Percentiles rank a stretch among this genome's conserved stretches.
Evolutionary conservation across 169 alveolate genomes (phyloP).

Genomic region (Cyclospora cayetanensis): DNA sequence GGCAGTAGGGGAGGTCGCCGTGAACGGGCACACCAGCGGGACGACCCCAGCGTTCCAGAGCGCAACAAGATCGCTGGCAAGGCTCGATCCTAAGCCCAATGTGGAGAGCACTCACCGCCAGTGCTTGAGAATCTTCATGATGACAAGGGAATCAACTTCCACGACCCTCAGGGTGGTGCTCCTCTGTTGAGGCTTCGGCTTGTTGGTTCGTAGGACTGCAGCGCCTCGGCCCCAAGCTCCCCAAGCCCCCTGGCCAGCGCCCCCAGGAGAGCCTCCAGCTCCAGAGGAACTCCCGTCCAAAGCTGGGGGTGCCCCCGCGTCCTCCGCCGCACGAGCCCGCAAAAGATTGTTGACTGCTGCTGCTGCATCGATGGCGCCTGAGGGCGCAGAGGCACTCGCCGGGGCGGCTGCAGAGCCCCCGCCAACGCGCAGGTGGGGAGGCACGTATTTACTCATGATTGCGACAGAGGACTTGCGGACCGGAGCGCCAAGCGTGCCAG

Average conservation of each 20-base stretch:
- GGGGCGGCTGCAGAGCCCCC: background rate
- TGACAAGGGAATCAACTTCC: slow-evolving; percentile 75
- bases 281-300: background rate
- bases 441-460: slow-evolving; percentile 66
- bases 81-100: background rate
- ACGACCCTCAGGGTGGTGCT: slow-evolving; percentile 38
- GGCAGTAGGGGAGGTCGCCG: too few relatives aligned
- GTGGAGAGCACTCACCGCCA: slow-evolving; percentile 63
- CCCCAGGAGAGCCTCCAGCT: background rate
- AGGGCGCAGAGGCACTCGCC: background rate
- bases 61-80: too few relatives aligned
- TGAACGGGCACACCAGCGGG: too few relatives aligned
- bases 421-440: slow-evolving; percentile 48
- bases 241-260: background rate
- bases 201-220: background rate
- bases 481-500: too few relatives aligned
- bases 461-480: too few relatives aligned
- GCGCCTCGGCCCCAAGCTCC: slow-evolving; percentile 35
- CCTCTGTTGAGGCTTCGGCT: background rate
- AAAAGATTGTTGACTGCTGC: background rate
- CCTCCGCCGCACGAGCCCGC: slow-evolving; percentile 3
- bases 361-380: background rate
- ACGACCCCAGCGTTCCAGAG: too few relatives aligned
- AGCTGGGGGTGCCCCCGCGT: background rate
- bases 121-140: slow-evolving; percentile 85